phyloP scores from a whole-genome alignment of 768 basidiomycete genomes.

The Rhizopogon salebrosus region DNA sequence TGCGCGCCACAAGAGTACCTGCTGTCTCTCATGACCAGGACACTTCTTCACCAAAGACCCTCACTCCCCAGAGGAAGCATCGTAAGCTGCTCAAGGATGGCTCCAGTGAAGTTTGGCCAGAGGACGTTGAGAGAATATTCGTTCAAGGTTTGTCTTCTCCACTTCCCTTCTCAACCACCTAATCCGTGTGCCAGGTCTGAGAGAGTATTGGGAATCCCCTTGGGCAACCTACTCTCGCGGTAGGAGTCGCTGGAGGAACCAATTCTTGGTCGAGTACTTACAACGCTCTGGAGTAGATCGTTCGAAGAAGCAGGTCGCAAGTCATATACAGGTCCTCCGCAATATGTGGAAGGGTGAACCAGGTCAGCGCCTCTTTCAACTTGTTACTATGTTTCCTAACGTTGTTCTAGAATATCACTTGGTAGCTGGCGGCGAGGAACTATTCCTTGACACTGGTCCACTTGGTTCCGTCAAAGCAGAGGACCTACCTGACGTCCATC shows the following conservation, averaged over 20 bases:
- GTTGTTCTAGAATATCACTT: constrained; percentile 60
- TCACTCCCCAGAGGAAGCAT: constrained; percentile 76
- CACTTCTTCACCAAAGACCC: constrained; percentile 12
- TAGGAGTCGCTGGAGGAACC: constrained; percentile 77
- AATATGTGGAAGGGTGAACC: constrained; percentile 88
- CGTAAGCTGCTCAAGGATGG: constrained; percentile 83
- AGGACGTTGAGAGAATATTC: constrained; percentile 70
- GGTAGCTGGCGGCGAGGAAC: constrained; percentile 77
- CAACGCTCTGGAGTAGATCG: constrained; percentile 64
- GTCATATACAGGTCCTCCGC: constrained; percentile 77
- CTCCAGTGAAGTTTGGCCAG: constrained; percentile 76
- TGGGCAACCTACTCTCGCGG: constrained; percentile 79
- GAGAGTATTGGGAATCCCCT: constrained; percentile 74
- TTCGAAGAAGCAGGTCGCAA: constrained; percentile 86
- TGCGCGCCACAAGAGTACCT: constrained; percentile 22
- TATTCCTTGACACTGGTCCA: constrained; percentile 46
- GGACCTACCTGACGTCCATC: constrained; percentile 38
- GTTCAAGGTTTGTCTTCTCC: constrained; percentile 50
- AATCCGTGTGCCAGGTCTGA: constrained; percentile 46
- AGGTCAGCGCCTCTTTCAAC: constrained; percentile 36
- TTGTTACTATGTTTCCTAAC: constrained; percentile 4
- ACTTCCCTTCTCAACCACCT: neutral
- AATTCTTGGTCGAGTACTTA: constrained; percentile 80
- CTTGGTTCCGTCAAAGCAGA: constrained; percentile 53
- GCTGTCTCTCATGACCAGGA: constrained; percentile 16